phyloP scores from a whole-genome alignment of 2,329 filamentous ascomycete genomes.

The Ceratocystis ficicola region DNA sequence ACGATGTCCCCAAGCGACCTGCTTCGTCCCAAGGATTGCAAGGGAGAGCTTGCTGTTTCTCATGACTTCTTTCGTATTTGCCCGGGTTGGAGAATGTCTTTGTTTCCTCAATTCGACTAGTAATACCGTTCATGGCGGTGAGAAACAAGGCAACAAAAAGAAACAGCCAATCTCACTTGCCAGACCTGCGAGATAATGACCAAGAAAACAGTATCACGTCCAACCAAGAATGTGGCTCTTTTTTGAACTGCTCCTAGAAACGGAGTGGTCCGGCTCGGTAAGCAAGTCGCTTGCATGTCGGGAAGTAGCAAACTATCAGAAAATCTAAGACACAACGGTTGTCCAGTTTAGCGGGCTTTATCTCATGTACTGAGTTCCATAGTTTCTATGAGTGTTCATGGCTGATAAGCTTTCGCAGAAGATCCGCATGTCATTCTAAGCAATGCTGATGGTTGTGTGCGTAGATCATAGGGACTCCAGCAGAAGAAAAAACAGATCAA shows the following conservation, averaged over 20 bases:
- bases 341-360: not conserved
- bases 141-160: not conserved
- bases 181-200: not conserved
- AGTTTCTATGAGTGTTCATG: not conserved
- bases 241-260: not conserved
- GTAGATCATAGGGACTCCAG: not conserved
- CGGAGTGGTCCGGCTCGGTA: not conserved
- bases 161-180: not conserved
- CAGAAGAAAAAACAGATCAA: not conserved
- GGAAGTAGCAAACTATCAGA: not conserved
- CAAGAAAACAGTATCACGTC: not conserved
- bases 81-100: not conserved
- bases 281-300: not conserved
- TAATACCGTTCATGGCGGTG: not conserved
- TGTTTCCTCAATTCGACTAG: not conserved
- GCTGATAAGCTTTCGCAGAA: not conserved
- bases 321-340: not conserved
- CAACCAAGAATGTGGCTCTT: not conserved
- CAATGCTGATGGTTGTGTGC: not conserved
- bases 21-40: not conserved
- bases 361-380: not conserved
- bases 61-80: not conserved
- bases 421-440: not conserved
- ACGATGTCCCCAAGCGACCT: no score
- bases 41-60: not conserved